phyloP scores from a whole-genome alignment of 345 rosid genomes.

The Salix viminalis region DNA sequence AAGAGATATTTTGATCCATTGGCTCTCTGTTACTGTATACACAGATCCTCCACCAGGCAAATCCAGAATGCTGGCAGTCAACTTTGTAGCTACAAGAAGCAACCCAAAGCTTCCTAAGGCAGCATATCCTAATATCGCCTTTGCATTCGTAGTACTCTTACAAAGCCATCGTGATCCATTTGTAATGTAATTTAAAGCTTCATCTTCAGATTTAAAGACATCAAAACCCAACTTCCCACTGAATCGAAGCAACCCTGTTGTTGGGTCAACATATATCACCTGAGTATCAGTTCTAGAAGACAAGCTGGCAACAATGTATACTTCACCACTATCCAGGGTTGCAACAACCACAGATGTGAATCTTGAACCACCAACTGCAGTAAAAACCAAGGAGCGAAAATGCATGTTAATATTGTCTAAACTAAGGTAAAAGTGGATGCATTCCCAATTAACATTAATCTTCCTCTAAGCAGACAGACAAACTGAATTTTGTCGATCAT shows the following conservation, averaged over 20 bases:
- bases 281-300: constrained; percentile 65
- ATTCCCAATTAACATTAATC: background rate
- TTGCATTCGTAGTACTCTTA: constrained; percentile 47
- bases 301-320: constrained; percentile 64
- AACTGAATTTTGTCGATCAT: background rate
- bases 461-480: background rate
- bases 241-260: constrained; percentile 68
- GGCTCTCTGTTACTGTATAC: constrained; percentile 75
- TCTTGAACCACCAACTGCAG: constrained; percentile 55
- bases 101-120: constrained; percentile 71
- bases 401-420: background rate
- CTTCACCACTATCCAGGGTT: constrained; percentile 70
- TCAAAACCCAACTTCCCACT: constrained; percentile 66
- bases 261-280: constrained; percentile 80
- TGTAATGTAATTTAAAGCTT: constrained; percentile 68
- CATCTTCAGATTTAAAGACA: constrained; percentile 65
- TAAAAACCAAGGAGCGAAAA: background rate
- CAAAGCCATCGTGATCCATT: constrained; percentile 56
- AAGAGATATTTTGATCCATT: constrained; percentile 80
- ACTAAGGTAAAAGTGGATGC: no score
- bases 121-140: constrained; percentile 83
- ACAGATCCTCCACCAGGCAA: constrained; percentile 95
- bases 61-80: constrained; percentile 59
- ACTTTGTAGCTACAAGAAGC: constrained; percentile 84
- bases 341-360: constrained; percentile 67